Evolutionary conservation across 768 basidiomycete genomes (phyloP).

Genomic region (Fomitopsis pulvina): DNA sequence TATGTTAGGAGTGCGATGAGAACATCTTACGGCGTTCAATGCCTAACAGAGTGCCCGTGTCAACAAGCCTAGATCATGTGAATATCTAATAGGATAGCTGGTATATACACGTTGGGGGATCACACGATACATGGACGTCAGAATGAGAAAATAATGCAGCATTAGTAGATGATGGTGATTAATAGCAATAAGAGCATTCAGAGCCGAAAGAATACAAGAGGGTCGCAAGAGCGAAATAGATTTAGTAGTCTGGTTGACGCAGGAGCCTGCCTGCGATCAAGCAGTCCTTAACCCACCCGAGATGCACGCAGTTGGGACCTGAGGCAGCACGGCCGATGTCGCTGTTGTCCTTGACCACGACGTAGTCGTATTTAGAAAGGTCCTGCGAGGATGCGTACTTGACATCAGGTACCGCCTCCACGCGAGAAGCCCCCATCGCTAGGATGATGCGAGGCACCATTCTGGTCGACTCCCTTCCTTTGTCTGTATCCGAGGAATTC

Average conservation of each 20-base stretch:
- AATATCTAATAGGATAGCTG: too few relatives aligned
- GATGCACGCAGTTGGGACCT: conserved; percentile 37
- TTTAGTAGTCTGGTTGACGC: conserved; percentile 10
- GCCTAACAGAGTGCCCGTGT: too few relatives aligned
- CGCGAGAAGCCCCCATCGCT: conserved; percentile 67
- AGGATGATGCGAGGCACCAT: conserved; percentile 61
- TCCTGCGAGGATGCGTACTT: conserved; percentile 32
- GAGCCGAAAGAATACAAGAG: background rate
- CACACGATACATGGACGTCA: background rate
- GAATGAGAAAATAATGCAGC: background rate
- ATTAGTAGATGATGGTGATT: background rate
- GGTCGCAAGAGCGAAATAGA: background rate
- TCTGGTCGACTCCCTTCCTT: conserved; percentile 30
- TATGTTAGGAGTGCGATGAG: too few relatives aligned
- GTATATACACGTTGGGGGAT: too few relatives aligned
- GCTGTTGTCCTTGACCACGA: conserved; percentile 50
- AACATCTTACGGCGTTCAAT: too few relatives aligned
- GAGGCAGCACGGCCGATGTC: conserved; percentile 24
- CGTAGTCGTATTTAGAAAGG: conserved; percentile 44
- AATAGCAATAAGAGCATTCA: background rate
- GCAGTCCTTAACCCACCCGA: conserved; percentile 76
- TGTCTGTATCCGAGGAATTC: conserved; percentile 22
- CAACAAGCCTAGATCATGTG: too few relatives aligned
- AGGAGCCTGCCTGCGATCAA: conserved; percentile 55
- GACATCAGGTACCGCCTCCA: conserved; percentile 57